Conservation (phyloP, 306 rosid genomes). For the Lotus japonicus region DNA sequence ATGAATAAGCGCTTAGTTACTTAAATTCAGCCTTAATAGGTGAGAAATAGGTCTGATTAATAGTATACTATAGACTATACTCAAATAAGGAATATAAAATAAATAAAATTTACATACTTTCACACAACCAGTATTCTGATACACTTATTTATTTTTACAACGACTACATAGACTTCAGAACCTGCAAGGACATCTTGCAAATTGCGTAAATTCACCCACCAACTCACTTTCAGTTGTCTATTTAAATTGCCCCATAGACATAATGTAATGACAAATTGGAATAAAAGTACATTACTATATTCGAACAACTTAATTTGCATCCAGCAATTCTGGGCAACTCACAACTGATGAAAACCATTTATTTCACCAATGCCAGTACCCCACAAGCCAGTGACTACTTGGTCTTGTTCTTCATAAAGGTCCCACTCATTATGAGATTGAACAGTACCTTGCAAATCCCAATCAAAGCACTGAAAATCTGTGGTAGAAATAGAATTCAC, state of each 20-base stretch:
- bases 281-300: not conserved
- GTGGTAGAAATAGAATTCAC: constrained; percentile 26
- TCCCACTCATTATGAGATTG: constrained; percentile 29
- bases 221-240: not conserved
- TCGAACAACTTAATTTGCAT: not conserved
- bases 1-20: too few species aligned
- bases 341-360: not conserved
- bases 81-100: too few species aligned
- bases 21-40: too few species aligned
- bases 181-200: not conserved
- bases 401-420: constrained; percentile 27
- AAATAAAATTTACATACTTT: not conserved
- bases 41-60: too few species aligned
- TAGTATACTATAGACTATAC: too few species aligned
- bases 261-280: not conserved
- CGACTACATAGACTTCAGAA: not conserved
- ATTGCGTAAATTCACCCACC: not conserved
- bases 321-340: not conserved
- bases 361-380: constrained; percentile 30
- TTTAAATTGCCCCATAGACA: not conserved
- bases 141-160: not conserved
- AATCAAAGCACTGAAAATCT: constrained; percentile 44
- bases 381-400: constrained; percentile 35
- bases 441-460: constrained; percentile 33
- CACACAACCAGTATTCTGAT: not conserved